Conservation (phyloP, 2,329 filamentous ascomycete genomes). For the Diaporthe aspalathi region DNA sequence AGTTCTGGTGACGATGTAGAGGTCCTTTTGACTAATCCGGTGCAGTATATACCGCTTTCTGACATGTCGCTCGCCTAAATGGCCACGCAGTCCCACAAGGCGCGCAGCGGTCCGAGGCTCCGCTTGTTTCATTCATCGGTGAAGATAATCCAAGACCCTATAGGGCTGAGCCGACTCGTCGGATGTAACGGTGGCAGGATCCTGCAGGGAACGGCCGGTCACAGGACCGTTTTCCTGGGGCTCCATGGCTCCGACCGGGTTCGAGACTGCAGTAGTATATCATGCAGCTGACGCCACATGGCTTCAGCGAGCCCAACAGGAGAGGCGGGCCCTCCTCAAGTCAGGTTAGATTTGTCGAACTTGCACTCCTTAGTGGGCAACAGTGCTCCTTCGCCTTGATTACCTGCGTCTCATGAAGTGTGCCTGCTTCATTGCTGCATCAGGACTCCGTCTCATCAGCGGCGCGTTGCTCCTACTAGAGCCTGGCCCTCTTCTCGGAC, state of each 20-base stretch:
- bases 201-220: not conserved
- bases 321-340: not conserved
- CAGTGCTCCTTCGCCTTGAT: conserved; percentile 11
- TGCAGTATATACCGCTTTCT: not conserved
- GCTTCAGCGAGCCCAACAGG: not conserved
- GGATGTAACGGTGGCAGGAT: conserved; percentile 23
- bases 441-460: conserved; percentile 1
- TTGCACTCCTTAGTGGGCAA: not conserved
- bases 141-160: conserved; percentile 2
- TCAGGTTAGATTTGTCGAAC: not conserved
- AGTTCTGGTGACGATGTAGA: not conserved
- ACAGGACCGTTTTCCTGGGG: conserved; percentile 14
- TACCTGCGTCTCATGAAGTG: conserved; percentile 22
- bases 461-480: not conserved
- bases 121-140: conserved; percentile 27
- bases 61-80: not conserved
- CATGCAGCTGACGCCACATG: conserved; percentile 29
- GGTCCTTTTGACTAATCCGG: conserved; percentile 13
- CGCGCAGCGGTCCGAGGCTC: conserved; percentile 8
- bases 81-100: not conserved
- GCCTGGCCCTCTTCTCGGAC: conserved; percentile 8
- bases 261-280: conserved; percentile 24
- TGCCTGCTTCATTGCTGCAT: not conserved
- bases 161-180: conserved; percentile 29
- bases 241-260: conserved; percentile 2